A percentile compares a stretch with the other conserved stretches of the same genome.
Evolutionary conservation across 352 stramenopile genomes (phyloP).

Genomic region (Globisporangium middletonii): DNA sequence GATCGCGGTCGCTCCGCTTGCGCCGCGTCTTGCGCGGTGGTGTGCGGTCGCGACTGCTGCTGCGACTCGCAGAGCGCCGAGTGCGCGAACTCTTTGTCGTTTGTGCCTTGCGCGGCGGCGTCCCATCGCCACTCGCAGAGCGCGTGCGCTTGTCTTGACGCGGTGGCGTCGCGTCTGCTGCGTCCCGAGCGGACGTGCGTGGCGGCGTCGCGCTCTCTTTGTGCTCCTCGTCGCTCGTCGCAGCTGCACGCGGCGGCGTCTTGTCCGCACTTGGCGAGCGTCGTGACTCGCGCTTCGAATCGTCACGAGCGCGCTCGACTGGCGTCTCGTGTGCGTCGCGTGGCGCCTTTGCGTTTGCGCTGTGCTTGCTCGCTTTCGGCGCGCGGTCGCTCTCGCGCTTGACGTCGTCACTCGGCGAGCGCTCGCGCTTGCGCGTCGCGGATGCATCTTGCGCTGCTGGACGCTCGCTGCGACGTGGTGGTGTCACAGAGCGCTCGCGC

Average conservation of each 20-base stretch:
- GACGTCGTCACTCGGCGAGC: slow-evolving; percentile 5
- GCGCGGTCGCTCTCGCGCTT: slow-evolving; percentile 4
- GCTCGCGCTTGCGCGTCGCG: slow-evolving; percentile 11
- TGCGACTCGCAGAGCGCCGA: slow-evolving; percentile 8
- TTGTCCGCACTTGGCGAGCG: slow-evolving; percentile 4
- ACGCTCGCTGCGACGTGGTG: slow-evolving; percentile 1
- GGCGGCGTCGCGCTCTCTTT: not conserved
- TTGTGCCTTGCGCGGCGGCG: slow-evolving; percentile 29
- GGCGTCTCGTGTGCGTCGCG: not conserved
- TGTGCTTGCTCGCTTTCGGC: slow-evolving; percentile 3
- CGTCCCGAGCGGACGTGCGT: not conserved
- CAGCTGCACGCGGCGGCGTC: not conserved
- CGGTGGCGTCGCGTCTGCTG: too few species aligned
- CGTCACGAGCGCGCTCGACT: not conserved
- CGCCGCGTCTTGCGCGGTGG: slow-evolving; percentile 12
- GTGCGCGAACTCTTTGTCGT: not conserved
- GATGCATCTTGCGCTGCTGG: not conserved
- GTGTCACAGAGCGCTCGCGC: slow-evolving; percentile 4
- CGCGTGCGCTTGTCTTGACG: slow-evolving; percentile 1
- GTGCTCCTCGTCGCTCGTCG: not conserved
- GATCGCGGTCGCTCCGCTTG: slow-evolving; percentile 5
- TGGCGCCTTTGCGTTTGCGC: not conserved
- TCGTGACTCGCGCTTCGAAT: not conserved
- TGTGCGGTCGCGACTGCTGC: slow-evolving; percentile 15
- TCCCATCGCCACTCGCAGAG: slow-evolving; percentile 14